Evolutionary conservation across 2,329 filamentous ascomycete species (phyloP), one percentile per base, ranked within the genome.

Genomic region (Scytalidium sp.): DNA sequence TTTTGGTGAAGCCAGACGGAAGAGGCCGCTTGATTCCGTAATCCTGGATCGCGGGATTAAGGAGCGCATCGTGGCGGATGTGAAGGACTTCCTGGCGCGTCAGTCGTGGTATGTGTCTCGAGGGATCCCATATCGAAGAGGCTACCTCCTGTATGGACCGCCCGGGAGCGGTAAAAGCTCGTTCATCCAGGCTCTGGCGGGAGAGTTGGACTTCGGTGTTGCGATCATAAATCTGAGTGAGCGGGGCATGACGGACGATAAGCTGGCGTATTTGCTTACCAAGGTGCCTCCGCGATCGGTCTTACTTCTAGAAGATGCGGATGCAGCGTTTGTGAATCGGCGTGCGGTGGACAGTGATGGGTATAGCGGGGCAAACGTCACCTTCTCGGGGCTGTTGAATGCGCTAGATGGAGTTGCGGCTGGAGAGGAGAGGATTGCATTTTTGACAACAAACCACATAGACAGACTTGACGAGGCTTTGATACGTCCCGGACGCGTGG

Each of bases 101-200:
- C 40, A 95, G 90, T 29, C 97, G 96, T 93, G 88, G 87, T 94
- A 94, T 61, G 81, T 86, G 0, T 81, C 83, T 45, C 76, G 87
- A 2, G 88, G 88, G 0, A 89, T 94, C 27, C 88, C 88, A 0
- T 84, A 93, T 45, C 76, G 89, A 1, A 73, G 89, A 39, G 90
- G 90, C 0, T 93, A 93, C 60, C 75, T 94, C 1, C 87, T 94
- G 51, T 79, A 90, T 59, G 89, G 89, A 0, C 87, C 86, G 0
- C 87, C 87, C 0, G 87, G 87, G 0, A 89, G 84, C 0, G 87
- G 87, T 13, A 91, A 90, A 74, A 97, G 88, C 53, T 96, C 90
- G 0, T 97, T 99, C 60, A 97, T 99, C 55, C 91, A 97, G 68
- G 92, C 94, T 0, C 73, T 99, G 40, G 94, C 94, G 96, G 78